phyloP scores from a whole-genome alignment of 768 basidiomycete genomes.

The Udeniomyces megalosporus region DNA sequence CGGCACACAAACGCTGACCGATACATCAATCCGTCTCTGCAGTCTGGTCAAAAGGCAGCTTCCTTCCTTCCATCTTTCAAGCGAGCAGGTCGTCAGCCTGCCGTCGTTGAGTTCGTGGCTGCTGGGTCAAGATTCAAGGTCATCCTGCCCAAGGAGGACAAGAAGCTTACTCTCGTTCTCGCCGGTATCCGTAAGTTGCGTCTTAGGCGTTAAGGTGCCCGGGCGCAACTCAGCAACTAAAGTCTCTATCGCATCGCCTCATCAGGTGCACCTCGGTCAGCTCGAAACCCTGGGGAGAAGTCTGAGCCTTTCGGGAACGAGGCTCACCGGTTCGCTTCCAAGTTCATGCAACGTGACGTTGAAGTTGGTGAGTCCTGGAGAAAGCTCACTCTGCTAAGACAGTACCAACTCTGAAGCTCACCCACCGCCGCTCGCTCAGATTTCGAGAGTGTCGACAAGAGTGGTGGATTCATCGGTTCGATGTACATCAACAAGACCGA shows the following conservation, averaged over 20 bases:
- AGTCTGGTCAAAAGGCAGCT: constrained; percentile 57
- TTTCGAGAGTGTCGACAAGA: constrained; percentile 77
- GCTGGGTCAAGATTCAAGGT: constrained; percentile 94
- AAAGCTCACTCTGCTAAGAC: no score
- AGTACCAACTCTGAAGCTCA: no score
- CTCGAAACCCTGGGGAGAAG: constrained; percentile 61
- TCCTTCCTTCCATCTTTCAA: constrained; percentile 87
- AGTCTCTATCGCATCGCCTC: background rate
- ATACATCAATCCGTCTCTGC: background rate
- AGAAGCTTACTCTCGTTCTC: constrained; percentile 80
- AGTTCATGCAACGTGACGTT: constrained; percentile 85
- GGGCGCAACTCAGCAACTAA: background rate
- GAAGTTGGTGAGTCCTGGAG: constrained; percentile 49
- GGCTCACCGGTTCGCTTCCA: constrained; percentile 59
- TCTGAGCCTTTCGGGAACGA: constrained; percentile 77
- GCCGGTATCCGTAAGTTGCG: constrained; percentile 39
- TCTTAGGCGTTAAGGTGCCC: background rate
- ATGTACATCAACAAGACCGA: constrained; percentile 55
- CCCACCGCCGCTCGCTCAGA: constrained; percentile 28
- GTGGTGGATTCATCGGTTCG: constrained; percentile 84
- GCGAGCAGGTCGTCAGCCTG: constrained; percentile 63
- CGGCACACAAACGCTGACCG: background rate
- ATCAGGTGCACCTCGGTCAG: constrained; percentile 60
- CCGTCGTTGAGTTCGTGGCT: constrained; percentile 82
- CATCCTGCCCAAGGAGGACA: constrained; percentile 76